Conservation (phyloP, 345 rosid genomes). For the Eucalyptus microcorys region DNA sequence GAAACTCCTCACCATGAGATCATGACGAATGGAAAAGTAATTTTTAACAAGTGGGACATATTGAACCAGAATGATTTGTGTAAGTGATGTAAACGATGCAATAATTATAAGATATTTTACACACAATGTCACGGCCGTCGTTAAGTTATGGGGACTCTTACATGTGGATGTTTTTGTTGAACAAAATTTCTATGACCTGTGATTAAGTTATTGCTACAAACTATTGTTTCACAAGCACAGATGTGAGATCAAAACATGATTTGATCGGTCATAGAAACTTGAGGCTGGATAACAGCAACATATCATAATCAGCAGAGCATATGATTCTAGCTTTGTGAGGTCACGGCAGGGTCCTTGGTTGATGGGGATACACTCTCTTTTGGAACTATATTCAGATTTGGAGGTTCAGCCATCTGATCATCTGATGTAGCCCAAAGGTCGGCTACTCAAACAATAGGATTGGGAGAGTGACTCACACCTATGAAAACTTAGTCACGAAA, state of each 20-base stretch:
- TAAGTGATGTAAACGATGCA: neutral
- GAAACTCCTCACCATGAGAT: neutral
- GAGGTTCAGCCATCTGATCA: constrained; percentile 4
- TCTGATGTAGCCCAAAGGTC: neutral
- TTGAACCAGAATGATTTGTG: neutral
- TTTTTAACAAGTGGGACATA: neutral
- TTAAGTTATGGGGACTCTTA: neutral
- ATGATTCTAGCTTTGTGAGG: neutral
- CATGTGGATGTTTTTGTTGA: neutral
- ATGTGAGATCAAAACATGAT: neutral
- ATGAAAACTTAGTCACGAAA: too few relatives aligned
- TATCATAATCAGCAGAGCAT: neutral
- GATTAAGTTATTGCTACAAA: neutral
- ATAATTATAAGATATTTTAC: neutral
- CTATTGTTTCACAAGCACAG: neutral
- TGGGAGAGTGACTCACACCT: too few relatives aligned
- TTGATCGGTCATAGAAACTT: neutral
- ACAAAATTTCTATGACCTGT: neutral
- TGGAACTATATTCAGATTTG: neutral
- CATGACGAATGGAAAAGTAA: neutral
- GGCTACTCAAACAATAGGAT: too few relatives aligned
- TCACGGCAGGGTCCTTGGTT: neutral
- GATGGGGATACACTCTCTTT: neutral
- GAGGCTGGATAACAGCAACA: neutral
- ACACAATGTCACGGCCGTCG: neutral